A percentile compares a stretch with the other conserved stretches of the same genome.
Conservation (phyloP, 1,284 basidiomycete species). For the Trichosporon ovoides region DNA sequence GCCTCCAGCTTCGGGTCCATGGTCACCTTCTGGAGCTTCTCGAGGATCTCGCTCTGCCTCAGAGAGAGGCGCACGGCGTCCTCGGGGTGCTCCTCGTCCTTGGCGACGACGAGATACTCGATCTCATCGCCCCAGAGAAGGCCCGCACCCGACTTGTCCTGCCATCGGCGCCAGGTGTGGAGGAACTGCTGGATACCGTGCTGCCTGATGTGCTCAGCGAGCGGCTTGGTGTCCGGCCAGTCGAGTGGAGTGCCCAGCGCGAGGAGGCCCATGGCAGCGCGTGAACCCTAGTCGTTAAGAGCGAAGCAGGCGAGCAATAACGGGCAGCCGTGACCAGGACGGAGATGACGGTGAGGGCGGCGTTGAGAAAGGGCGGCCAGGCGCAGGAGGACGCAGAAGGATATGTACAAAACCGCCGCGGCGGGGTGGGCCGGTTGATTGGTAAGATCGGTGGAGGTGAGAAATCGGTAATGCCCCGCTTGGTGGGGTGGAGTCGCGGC, state of each 20-base stretch:
- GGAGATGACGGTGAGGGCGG: neutral
- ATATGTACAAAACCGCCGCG: constrained; percentile 1
- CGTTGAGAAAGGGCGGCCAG: neutral
- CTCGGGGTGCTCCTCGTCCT: constrained; percentile 66
- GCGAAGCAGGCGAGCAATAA: neutral
- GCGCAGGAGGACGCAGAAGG: neutral
- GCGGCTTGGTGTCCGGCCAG: constrained; percentile 84
- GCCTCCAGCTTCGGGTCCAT: constrained; percentile 57
- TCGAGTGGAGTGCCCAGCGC: constrained; percentile 88
- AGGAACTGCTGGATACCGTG: constrained; percentile 97
- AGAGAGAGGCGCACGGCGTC: constrained; percentile 78
- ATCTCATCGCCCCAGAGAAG: constrained; percentile 99
- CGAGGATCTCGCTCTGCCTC: constrained; percentile 87
- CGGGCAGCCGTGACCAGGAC: neutral
- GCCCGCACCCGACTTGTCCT: constrained; percentile 85
- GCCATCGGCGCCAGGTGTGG: constrained; percentile 83
- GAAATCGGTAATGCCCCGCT: neutral
- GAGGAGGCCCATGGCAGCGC: constrained; percentile 74
- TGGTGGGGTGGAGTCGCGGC: neutral
- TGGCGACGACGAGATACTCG: constrained; percentile 91
- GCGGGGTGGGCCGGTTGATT: constrained; percentile 3
- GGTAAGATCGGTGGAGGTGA: constrained; percentile 4
- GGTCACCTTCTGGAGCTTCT: constrained; percentile 67
- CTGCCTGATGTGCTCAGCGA: constrained; percentile 81
- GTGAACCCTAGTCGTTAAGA: neutral